Base-by-base conservation (phyloP, 2,329 filamentous ascomycete species). In the Thelonectria blattea region DNA sequence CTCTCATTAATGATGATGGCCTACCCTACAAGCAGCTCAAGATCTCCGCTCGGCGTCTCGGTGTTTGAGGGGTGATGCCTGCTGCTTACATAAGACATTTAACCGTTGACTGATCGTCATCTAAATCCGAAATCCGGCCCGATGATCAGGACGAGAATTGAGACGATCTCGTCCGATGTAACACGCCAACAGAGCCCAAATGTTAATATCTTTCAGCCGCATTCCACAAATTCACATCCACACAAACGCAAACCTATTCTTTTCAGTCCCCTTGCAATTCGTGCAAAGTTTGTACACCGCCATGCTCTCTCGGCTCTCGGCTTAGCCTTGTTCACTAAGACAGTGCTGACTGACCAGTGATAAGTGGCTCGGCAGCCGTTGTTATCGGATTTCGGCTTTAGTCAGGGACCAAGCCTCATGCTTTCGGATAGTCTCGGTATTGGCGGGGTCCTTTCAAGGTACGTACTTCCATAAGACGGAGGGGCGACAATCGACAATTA, bases 381-480 rank as follows among this genome's bases (percentile, higher is more conserved):
- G 3, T 14, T 5, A 30, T 47, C 45, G 45, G 45, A n/a, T 47
- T 47, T 47, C 45, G 45, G 45, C 27, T 47, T 47, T 27, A 12
- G 45, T 22, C 17, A 22, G 7, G 20, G 39, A 42, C 42, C 45
- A 15, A 37, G 34, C 7, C 8, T 17, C 9, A 17, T 52, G 42
- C 37, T 24, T 52, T 43, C 65, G 66, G 65, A 68, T 72, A 72
- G 61, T 54, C 67, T 69, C 70, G 70, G 70, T 67, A 67, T 71
- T 72, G 69, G 70, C 67, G 70, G 69, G 69, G 70, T 65, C 68
- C 27, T 30, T 30, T 30, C 2, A 61, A 64, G 53, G 58, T 58
- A 60, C 57, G 18, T 12, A 45, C 11, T 47, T 47, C 53, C 65
- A 34, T 47, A 58, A 59, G 34, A 49, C 47, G 22, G 22, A 24